Conservation (phyloP, 2,329 filamentous ascomycete species). For the Fusarium cicatricum region DNA sequence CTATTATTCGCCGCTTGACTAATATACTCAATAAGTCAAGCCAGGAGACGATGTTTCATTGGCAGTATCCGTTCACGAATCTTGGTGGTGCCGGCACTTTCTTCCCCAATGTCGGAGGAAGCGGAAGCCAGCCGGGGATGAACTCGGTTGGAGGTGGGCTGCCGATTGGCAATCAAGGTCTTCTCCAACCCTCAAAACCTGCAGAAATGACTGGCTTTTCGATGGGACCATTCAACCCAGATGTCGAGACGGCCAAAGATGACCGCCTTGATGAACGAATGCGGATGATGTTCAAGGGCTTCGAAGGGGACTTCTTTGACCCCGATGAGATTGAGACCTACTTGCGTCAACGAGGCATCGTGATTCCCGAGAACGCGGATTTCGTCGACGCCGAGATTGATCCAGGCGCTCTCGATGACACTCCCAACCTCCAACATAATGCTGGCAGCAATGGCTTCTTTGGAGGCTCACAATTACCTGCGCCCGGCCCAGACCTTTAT, state of each 20-base stretch:
- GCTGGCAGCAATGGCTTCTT: slow-evolving; percentile 21
- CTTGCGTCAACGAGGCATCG: slow-evolving; percentile 68
- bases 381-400: slow-evolving; percentile 68
- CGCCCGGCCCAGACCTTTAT: slow-evolving; percentile 7
- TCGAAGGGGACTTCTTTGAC: slow-evolving; percentile 80
- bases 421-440: slow-evolving; percentile 10
- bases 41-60: slow-evolving; percentile 62
- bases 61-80: slow-evolving; percentile 68
- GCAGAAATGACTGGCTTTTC: slow-evolving; percentile 42
- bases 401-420: slow-evolving; percentile 47
- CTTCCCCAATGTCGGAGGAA: slow-evolving; percentile 50
- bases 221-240: slow-evolving; percentile 58
- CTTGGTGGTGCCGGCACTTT: slow-evolving; percentile 75
- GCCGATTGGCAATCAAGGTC: slow-evolving; percentile 51
- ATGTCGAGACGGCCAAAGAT: slow-evolving; percentile 52
- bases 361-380: slow-evolving; percentile 67
- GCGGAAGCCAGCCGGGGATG: background rate
- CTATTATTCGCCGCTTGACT: slow-evolving; percentile 54
- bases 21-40: slow-evolving; percentile 44
- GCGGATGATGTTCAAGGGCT: slow-evolving; percentile 65
- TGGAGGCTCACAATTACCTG: slow-evolving; percentile 1
- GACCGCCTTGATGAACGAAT: slow-evolving; percentile 57
- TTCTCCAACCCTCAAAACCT: slow-evolving; percentile 36
- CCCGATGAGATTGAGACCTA: slow-evolving; percentile 80
- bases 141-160: slow-evolving; percentile 2